Base-by-base conservation (phyloP, 495 filamentous ascomycete species). In the Penicillium pulvis region DNA sequence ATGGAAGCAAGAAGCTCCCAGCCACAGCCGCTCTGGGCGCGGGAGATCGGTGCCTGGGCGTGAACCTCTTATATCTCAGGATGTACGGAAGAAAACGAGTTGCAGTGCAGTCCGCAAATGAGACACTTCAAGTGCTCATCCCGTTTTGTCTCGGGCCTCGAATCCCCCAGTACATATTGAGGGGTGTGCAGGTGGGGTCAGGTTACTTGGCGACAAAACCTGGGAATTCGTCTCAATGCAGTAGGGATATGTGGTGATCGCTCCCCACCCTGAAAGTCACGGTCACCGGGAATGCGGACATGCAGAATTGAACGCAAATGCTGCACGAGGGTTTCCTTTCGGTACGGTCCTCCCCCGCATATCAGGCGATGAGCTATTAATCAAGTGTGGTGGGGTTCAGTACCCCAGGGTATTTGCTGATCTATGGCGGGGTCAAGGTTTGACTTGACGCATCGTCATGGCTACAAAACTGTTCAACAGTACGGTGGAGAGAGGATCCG, bases 41-140 rank as follows among this genome's bases (percentile, higher is more conserved):
- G 62, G 62, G 62, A 65, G 62, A 65, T 65, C 62, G 62, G 49
- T 65, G 58, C 59, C 58, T 56, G 52, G 62, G 23, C 19, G 14
- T 49, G 46, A 49, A 49, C 46, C 46, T 49, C 44, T 12, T 17
- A 28, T 28, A 28, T 28, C 6, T 7, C 3, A 4, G 20, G 20
- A 28, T 5, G 28, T 28, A 7, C 28, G 4, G 28, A 28, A 28
- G 6, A 28, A 28, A 28, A 28, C 28, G 6, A 0, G 28, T 28
- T 28, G 28, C 33, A 36, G 6, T 14, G 33, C 33, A 36, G 33
- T 11, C 33, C 9, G 45, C 45, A 47, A 47, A 50, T 50, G 47
- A 26, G 26, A 50, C 26, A 41, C 17, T 41, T 41, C 14, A 6
- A 41, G 12, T 17, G 10, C 35, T 39, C 35, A 41, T 41, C 26